These are phyloP conservation scores for Naganishia albida DNA, from an alignment of 1,284 basidiomycete genomes.

Conservation along the genomic window DNA sequence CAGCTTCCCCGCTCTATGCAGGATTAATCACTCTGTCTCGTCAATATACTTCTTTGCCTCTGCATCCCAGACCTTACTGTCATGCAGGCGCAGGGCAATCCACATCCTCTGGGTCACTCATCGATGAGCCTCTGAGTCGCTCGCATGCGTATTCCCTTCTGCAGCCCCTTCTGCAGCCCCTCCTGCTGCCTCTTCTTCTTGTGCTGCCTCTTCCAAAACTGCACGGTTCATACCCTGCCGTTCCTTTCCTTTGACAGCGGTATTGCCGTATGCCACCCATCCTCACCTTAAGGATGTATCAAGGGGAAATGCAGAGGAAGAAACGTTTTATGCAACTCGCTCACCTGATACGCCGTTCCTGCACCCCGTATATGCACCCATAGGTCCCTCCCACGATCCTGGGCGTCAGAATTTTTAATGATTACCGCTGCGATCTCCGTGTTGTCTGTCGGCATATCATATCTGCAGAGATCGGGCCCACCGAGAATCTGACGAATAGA, in stretches of 20 bases:
- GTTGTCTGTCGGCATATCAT: background rate
- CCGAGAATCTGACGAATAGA: too few species aligned
- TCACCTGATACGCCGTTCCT: background rate
- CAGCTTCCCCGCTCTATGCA: conserved; percentile 43
- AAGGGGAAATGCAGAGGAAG: conserved; percentile 50
- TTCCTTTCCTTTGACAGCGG: background rate
- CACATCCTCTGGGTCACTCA: too few species aligned
- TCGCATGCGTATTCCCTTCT: conserved; percentile 43
- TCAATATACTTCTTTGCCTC: conserved; percentile 44
- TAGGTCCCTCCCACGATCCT: background rate
- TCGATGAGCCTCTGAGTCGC: too few species aligned
- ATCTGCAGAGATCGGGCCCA: conserved; percentile 2
- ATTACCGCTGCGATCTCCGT: conserved; percentile 8
- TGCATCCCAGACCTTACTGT: conserved; percentile 29
- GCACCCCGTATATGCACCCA: background rate
- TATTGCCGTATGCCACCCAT: conserved; percentile 48
- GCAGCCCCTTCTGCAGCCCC: conserved; percentile 32
- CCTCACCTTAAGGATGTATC: conserved; percentile 50
- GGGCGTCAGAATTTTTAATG: background rate
- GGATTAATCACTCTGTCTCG: too few species aligned
- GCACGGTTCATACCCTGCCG: background rate
- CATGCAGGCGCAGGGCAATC: too few species aligned
- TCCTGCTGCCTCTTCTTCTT: background rate
- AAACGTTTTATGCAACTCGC: background rate
- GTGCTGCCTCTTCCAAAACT: conserved; percentile 20